Base-by-base conservation (phyloP, 768 basidiomycete genomes). In the Lentinula boryana region DNA sequence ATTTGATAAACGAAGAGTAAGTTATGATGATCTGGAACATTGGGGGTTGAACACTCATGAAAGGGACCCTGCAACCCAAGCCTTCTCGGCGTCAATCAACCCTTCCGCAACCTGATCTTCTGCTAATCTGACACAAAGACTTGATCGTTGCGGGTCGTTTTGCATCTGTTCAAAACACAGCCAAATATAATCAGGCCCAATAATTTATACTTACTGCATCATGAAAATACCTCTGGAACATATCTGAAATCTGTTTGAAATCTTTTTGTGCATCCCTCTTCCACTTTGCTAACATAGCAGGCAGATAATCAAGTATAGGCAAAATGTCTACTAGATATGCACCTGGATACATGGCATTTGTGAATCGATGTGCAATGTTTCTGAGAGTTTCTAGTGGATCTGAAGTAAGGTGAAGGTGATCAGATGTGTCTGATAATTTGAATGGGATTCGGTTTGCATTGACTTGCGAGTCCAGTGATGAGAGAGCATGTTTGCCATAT, bases 401-500 rank as follows among this genome's bases (percentile, higher is more conserved):
- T 15, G 53, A 21, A 23, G 53, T 52, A 36, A 52, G 2, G 6
- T 2, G 53, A 38, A 55, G 53, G 13, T n/a, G 4, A 12, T 55
- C 23, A n/a, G 36, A 16, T n/a, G 53, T 38, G 6, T 35, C 35
- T 2, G 35, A 5, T 3, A 16, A 6, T 5, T 51, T 31, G 12
- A 2, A 27, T 5, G 21, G 46, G 9, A 50, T 16, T 50, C 5
- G 33, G 21, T 9, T 31, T 46, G 36, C 46, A 50, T 32, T 49
- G 44, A 16, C 38, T 32, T n/a, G 38, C 49, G 4, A 31, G 35
- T n/a, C 48, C 33, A 23, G n/a, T 3, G 27, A 40, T 1, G 21
- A 66, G 57, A 44, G 60, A 48, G 38, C 72, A 60, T 55, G 1
- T 59, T 54, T 4, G 70, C 67, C 15, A 38, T 55, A 55, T 18